Conservation (phyloP, 805 yeast species). For the Sugiyamaella marilandica region DNA sequence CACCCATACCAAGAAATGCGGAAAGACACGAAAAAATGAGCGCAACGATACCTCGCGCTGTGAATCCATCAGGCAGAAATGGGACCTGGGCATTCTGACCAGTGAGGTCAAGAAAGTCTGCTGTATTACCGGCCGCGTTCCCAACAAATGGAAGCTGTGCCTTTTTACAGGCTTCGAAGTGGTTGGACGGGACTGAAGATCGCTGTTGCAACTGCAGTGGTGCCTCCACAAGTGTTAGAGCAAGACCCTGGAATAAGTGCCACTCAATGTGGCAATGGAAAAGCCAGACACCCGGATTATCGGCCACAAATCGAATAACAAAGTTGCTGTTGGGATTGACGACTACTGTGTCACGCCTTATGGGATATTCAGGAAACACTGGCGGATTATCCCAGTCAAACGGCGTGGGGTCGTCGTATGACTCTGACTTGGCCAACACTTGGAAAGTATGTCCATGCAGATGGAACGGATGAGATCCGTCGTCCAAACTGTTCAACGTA, state of each 20-base stretch:
- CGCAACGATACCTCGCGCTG: constrained; percentile 92
- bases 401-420: constrained; percentile 37
- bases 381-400: constrained; percentile 50
- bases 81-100: constrained; percentile 70
- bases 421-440: constrained; percentile 64
- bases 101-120: constrained; percentile 56
- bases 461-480: constrained; percentile 97
- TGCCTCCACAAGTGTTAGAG: constrained; percentile 74
- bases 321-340: constrained; percentile 81
- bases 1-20: constrained; percentile 74
- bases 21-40: constrained; percentile 84
- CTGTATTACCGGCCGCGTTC: constrained; percentile 84
- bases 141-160: constrained; percentile 55
- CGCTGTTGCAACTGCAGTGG: constrained; percentile 55
- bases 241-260: constrained; percentile 95
- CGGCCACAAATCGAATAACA: constrained; percentile 81
- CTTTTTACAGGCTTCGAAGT: constrained; percentile 54
- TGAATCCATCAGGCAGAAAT: constrained; percentile 80
- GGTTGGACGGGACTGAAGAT: constrained; percentile 60
- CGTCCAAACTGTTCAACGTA: constrained; percentile 77
- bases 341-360: constrained; percentile 76
- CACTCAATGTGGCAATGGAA: constrained; percentile 99
- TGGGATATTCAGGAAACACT: constrained; percentile 69
- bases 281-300: constrained; percentile 97
- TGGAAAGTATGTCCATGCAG: constrained; percentile 93